Conservation (phyloP, 2,329 filamentous ascomycete species). For the Fragosphaeria purpurea region DNA sequence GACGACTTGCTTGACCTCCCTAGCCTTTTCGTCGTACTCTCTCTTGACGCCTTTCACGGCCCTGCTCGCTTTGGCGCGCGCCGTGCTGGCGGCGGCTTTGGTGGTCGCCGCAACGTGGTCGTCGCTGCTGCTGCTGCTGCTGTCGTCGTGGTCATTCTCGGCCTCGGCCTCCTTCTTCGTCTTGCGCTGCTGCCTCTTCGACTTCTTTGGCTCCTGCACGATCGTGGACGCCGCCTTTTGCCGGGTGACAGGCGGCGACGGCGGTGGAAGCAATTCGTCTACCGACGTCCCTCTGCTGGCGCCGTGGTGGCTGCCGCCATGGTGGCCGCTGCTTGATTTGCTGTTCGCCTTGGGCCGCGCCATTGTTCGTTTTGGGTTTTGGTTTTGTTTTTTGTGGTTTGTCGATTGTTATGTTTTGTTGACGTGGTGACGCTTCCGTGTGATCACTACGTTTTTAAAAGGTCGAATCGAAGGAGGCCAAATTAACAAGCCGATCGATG, state of each 20-base stretch:
- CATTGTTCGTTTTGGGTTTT: conserved; percentile 12
- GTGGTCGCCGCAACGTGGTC: too few species aligned
- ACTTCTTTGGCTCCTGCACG: not conserved
- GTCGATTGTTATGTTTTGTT: too few species aligned
- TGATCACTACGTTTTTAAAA: too few species aligned
- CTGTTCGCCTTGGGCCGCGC: too few species aligned
- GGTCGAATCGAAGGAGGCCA: too few species aligned
- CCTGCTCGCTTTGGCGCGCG: not conserved
- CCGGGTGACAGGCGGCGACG: conserved; percentile 2
- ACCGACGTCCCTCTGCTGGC: too few species aligned
- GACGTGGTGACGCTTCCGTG: too few species aligned
- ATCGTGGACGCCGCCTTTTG: conserved; percentile 1
- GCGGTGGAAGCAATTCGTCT: not conserved
- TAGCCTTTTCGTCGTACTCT: not conserved
- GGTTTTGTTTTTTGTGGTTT: conserved; percentile 12
- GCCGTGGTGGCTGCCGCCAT: too few species aligned
- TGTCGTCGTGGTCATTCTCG: not conserved
- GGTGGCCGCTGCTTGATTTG: too few species aligned
- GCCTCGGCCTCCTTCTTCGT: not conserved
- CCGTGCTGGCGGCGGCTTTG: too few species aligned
- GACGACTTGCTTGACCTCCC: not conserved
- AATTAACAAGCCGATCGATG: too few species aligned
- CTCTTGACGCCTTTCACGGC: not conserved
- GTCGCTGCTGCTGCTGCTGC: too few species aligned
- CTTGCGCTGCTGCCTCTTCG: not conserved